Evolutionary conservation across 441 rosid species (phyloP).

Genomic region (Theobroma grandiflorum): DNA sequence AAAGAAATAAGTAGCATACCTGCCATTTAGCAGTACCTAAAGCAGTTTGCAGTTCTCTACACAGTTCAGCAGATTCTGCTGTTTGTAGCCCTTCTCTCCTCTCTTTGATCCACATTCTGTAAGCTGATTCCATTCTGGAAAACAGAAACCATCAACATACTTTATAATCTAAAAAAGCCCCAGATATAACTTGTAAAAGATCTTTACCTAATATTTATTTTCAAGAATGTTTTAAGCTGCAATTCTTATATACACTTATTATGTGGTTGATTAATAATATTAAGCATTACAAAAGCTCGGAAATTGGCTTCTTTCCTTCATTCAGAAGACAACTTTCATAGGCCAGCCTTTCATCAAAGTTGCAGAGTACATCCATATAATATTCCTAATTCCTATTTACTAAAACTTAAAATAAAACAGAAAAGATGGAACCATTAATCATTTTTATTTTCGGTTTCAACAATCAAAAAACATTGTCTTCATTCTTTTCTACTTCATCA

Average conservation of each 20-base stretch:
- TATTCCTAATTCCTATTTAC: background rate
- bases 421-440: background rate
- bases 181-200: background rate
- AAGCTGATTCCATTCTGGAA: slow-evolving; percentile 83
- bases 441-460: background rate
- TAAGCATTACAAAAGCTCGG: background rate
- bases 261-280: background rate
- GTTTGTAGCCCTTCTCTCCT: slow-evolving; percentile 47
- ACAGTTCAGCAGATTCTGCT: slow-evolving; percentile 55
- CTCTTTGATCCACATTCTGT: slow-evolving; percentile 72
- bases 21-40: slow-evolving; percentile 95
- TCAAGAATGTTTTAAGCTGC: background rate
- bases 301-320: background rate
- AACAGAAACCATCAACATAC: slow-evolving; percentile 24
- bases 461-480: background rate
- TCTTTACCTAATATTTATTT: background rate
- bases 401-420: background rate
- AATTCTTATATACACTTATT: background rate
- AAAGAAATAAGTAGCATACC: slow-evolving; percentile 44
- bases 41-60: slow-evolving; percentile 78
- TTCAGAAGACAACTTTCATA: background rate
- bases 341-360: background rate
- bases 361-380: background rate
- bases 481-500: background rate
- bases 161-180: background rate